Evolutionary conservation across 2,329 filamentous ascomycete genomes (phyloP).

Genomic region (Epichloe gansuensis): DNA sequence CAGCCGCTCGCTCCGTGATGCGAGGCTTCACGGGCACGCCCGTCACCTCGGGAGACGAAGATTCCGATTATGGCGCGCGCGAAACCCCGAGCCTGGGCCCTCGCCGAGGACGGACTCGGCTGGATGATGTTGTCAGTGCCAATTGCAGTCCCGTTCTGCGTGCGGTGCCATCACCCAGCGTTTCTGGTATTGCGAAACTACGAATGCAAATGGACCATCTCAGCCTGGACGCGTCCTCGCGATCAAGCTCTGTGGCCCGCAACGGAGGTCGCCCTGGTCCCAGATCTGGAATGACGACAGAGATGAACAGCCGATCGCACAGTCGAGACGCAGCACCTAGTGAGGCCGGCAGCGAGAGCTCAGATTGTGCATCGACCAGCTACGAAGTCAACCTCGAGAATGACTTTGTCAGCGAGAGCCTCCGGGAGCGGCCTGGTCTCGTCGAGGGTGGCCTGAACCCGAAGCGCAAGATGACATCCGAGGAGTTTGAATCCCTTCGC

Average conservation of each 20-base stretch:
- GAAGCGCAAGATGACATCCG: constrained; percentile 74
- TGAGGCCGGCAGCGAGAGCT: constrained; percentile 44
- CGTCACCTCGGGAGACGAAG: constrained; percentile 43
- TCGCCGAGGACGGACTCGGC: constrained; percentile 28
- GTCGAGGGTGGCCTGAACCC: constrained; percentile 42
- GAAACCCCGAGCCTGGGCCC: constrained; percentile 25
- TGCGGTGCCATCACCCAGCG: constrained; percentile 36
- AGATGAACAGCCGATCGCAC: constrained; percentile 39
- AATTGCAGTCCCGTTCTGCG: constrained; percentile 52
- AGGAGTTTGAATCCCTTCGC: constrained; percentile 80
- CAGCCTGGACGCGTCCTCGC: constrained; percentile 47
- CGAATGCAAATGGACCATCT: constrained; percentile 72
- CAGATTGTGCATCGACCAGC: constrained; percentile 56
- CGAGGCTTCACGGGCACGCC: constrained; percentile 46
- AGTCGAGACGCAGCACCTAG: constrained; percentile 45
- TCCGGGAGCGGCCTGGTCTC: constrained; percentile 32
- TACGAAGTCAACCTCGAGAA: constrained; percentile 78
- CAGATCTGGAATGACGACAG: constrained; percentile 34
- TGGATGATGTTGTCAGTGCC: constrained; percentile 48
- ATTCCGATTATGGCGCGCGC: constrained; percentile 36
- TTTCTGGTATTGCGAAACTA: constrained; percentile 70
- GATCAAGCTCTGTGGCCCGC: constrained; percentile 43
- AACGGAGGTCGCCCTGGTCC: constrained; percentile 30
- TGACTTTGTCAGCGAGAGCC: constrained; percentile 67
- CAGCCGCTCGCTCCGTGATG: constrained; percentile 40